Conservation (phyloP, 352 stramenopile genomes). For the Pythium coloratum region DNA sequence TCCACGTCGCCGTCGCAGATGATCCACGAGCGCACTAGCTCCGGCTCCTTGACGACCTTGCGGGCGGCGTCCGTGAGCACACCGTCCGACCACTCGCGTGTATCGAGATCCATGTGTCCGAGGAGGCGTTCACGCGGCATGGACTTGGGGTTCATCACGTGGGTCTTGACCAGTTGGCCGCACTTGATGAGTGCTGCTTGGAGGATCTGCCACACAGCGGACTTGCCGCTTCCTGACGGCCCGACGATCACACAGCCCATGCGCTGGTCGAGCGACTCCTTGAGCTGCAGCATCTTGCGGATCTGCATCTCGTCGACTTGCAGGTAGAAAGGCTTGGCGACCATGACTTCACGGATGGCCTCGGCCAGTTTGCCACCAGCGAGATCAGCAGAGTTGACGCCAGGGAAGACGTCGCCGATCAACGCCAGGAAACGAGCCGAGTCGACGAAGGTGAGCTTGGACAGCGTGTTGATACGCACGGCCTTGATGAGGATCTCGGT, state of each 20-base stretch:
- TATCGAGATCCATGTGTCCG: slow-evolving; percentile 95
- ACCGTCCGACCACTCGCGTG: slow-evolving; percentile 94
- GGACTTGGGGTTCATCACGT: slow-evolving; percentile 97
- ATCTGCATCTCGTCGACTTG: slow-evolving; percentile 91
- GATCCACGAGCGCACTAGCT: slow-evolving; percentile 92
- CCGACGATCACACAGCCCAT: slow-evolving; percentile 96
- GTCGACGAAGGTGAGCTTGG: slow-evolving; percentile 94
- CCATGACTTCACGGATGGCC: slow-evolving; percentile 91
- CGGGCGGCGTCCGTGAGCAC: slow-evolving; percentile 92
- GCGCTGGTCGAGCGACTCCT: slow-evolving; percentile 93
- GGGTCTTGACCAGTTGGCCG: slow-evolving; percentile 86
- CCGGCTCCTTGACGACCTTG: slow-evolving; percentile 90
- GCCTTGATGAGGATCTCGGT: slow-evolving; percentile 94
- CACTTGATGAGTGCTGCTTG: slow-evolving; percentile 85
- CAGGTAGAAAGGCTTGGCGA: slow-evolving; percentile 83
- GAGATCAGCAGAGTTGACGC: slow-evolving; percentile 81
- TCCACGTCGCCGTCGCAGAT: slow-evolving; percentile 96
- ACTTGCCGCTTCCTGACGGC: slow-evolving; percentile 92
- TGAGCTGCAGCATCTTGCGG: slow-evolving; percentile 95
- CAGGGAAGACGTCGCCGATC: slow-evolving; percentile 94
- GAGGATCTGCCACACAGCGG: slow-evolving; percentile 92
- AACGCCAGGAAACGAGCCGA: slow-evolving; percentile 88
- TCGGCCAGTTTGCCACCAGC: slow-evolving; percentile 74
- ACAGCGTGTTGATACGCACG: slow-evolving; percentile 94
- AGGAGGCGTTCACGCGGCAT: slow-evolving; percentile 92